These are phyloP conservation scores for Picochlorum sp. DNA, from an alignment of 139 green algal genomes.

Conservation along the genomic window DNA sequence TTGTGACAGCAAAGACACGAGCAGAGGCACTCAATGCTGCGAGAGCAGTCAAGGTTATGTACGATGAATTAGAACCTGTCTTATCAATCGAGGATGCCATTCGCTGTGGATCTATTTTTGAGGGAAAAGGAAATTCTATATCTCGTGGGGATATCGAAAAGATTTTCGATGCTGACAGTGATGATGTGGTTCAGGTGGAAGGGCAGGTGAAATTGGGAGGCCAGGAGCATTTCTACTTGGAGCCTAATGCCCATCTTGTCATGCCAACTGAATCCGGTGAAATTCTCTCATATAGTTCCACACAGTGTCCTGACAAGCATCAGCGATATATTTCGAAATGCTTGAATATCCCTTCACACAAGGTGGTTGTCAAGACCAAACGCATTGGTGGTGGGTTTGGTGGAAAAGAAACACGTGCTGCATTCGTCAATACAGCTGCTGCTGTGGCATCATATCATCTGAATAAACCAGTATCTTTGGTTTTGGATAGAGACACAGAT, in stretches of 20 bases:
- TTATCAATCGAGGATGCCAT: slow-evolving; percentile 86
- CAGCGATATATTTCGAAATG: slow-evolving; percentile 61
- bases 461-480: slow-evolving; percentile 57
- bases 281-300: slow-evolving; percentile 61
- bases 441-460: slow-evolving; percentile 74
- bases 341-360: slow-evolving; percentile 77
- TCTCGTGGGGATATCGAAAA: slow-evolving; percentile 29
- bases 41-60: slow-evolving; percentile 65
- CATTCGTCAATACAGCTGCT: slow-evolving; percentile 58
- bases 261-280: slow-evolving; percentile 79
- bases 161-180: slow-evolving; percentile 18
- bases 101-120: slow-evolving; percentile 24
- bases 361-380: slow-evolving; percentile 81
- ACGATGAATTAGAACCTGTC: slow-evolving; percentile 79
- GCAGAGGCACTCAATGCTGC: slow-evolving; percentile 46
- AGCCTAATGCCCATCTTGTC: slow-evolving; percentile 74
- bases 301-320: slow-evolving; percentile 78
- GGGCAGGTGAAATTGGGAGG: slow-evolving; percentile 62
- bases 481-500: slow-evolving; percentile 87
- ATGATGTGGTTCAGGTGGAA: slow-evolving; percentile 47
- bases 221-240: slow-evolving; percentile 95
- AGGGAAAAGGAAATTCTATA: slow-evolving; percentile 37
- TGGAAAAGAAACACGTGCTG: slow-evolving; percentile 89
- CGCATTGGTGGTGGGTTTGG: slow-evolving; percentile 91
- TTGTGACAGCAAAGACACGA: slow-evolving; percentile 79